A percentile compares a stretch with the other conserved stretches of the same genome.
Conservation (phyloP, 768 basidiomycete species). For the Pleurotus citrinopileatus region DNA sequence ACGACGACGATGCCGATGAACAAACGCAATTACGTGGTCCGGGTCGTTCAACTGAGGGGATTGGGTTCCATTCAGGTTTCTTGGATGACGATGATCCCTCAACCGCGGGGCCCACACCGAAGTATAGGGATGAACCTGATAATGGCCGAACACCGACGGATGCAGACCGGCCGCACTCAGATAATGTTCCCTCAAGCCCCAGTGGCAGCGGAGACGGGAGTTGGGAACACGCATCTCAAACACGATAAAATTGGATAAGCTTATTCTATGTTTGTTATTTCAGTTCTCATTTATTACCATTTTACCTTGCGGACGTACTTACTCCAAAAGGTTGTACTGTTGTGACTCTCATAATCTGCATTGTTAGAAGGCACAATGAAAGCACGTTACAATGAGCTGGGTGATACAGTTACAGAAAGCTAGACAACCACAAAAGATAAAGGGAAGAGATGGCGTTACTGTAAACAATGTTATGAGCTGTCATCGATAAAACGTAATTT, state of each 20-base stretch:
- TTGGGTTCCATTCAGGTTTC: slow-evolving; percentile 77
- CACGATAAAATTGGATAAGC: slow-evolving; percentile 9
- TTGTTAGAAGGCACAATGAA: neutral
- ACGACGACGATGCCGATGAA: slow-evolving; percentile 79
- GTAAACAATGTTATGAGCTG: slow-evolving; percentile 3
- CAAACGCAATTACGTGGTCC: slow-evolving; percentile 53
- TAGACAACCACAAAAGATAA: neutral
- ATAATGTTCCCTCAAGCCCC: slow-evolving; percentile 28
- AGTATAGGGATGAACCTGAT: slow-evolving; percentile 59
- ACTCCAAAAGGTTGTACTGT: neutral
- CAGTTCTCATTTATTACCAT: slow-evolving; percentile 2
- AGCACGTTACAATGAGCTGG: neutral
- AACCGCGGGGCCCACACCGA: slow-evolving; percentile 27
- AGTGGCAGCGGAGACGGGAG: slow-evolving; percentile 60
- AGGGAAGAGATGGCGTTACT: neutral
- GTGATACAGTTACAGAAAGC: neutral
- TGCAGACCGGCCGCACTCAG: slow-evolving; percentile 12
- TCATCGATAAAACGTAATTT: slow-evolving; percentile 68
- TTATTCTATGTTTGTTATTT: slow-evolving; percentile 1
- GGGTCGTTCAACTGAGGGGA: slow-evolving; percentile 17
- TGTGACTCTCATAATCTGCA: neutral
- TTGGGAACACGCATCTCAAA: slow-evolving; percentile 66
- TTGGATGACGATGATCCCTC: slow-evolving; percentile 71
- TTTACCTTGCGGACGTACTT: neutral
- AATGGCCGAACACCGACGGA: slow-evolving; percentile 16